Evolutionary conservation across 1,284 basidiomycete species (phyloP).

Genomic region (Dichomitus squalens): DNA sequence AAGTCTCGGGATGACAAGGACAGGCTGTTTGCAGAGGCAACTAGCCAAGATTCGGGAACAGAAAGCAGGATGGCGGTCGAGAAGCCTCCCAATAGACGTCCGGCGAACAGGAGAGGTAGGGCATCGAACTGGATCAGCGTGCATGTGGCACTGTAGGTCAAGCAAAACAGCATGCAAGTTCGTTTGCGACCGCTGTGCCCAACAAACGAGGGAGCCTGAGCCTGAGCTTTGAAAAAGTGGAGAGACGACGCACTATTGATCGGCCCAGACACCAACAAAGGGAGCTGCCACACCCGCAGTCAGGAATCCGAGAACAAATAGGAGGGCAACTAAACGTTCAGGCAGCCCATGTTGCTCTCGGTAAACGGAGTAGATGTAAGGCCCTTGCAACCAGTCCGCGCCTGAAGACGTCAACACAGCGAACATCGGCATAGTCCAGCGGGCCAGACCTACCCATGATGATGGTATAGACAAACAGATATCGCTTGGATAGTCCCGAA

Average conservation of each 20-base stretch:
- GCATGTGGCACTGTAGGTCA: slow-evolving; percentile 63
- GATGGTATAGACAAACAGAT: slow-evolving; percentile 67
- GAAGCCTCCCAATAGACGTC: slow-evolving; percentile 66
- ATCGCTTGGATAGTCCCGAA: slow-evolving; percentile 52
- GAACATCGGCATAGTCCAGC: neutral
- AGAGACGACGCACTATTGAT: slow-evolving; percentile 58
- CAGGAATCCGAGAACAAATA: slow-evolving; percentile 75
- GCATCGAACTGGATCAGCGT: slow-evolving; percentile 55
- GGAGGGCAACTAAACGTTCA: slow-evolving; percentile 62
- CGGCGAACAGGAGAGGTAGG: slow-evolving; percentile 60
- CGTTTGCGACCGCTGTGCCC: slow-evolving; percentile 59
- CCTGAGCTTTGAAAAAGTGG: too few relatives aligned
- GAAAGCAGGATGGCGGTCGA: slow-evolving; percentile 78
- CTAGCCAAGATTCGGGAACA: slow-evolving; percentile 75
- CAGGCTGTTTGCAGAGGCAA: slow-evolving; percentile 56
- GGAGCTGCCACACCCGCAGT: slow-evolving; percentile 71
- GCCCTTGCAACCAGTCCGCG: slow-evolving; percentile 80
- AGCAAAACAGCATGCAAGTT: slow-evolving; percentile 68
- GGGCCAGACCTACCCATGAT: slow-evolving; percentile 62
- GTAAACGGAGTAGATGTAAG: slow-evolving; percentile 75
- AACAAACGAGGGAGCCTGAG: neutral
- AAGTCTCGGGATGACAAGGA: slow-evolving; percentile 59
- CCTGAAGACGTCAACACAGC: slow-evolving; percentile 39
- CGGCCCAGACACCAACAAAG: slow-evolving; percentile 74
- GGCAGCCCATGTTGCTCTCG: slow-evolving; percentile 66